Conservation (phyloP, 2,329 filamentous ascomycete species). For the Beauveria australis region DNA sequence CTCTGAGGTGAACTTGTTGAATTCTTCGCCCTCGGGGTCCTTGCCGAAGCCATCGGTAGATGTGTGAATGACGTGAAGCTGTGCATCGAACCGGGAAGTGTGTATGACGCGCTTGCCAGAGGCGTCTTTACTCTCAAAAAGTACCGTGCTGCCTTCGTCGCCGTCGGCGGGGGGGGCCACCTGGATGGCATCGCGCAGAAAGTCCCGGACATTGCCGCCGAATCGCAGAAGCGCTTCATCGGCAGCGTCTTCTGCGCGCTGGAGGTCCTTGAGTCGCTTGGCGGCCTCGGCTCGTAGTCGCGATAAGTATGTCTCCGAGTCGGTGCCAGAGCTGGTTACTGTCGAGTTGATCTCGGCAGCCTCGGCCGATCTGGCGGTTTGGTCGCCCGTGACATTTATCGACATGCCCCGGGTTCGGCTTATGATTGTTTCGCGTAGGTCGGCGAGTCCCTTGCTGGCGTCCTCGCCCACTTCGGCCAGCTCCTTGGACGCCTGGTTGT, state of each 20-base stretch:
- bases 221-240: constrained; percentile 92
- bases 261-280: constrained; percentile 79
- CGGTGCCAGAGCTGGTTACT: constrained; percentile 36
- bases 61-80: constrained; percentile 91
- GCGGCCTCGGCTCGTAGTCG: constrained; percentile 69
- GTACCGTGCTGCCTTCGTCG: constrained; percentile 50
- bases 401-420: constrained; percentile 68
- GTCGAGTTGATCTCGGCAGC: constrained; percentile 35
- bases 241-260: constrained; percentile 87
- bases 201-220: constrained; percentile 80
- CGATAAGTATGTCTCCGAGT: constrained; percentile 61
- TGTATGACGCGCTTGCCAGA: constrained; percentile 90
- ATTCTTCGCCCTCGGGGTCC: constrained; percentile 71
- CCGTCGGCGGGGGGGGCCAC: constrained; percentile 65
- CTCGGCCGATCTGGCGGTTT: constrained; percentile 17
- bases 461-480: constrained; percentile 71
- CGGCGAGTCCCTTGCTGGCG: constrained; percentile 72
- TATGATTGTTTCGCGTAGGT: constrained; percentile 58
- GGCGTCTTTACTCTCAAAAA: constrained; percentile 92
- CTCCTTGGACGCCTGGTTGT: constrained; percentile 82
- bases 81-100: constrained; percentile 87
- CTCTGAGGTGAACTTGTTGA: constrained; percentile 58
- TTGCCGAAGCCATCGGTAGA: constrained; percentile 72
- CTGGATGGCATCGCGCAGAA: constrained; percentile 81
- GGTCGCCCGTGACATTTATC: constrained; percentile 38